phyloP scores from a whole-genome alignment of 495 filamentous ascomycete species.

The Tricharina praecox region DNA sequence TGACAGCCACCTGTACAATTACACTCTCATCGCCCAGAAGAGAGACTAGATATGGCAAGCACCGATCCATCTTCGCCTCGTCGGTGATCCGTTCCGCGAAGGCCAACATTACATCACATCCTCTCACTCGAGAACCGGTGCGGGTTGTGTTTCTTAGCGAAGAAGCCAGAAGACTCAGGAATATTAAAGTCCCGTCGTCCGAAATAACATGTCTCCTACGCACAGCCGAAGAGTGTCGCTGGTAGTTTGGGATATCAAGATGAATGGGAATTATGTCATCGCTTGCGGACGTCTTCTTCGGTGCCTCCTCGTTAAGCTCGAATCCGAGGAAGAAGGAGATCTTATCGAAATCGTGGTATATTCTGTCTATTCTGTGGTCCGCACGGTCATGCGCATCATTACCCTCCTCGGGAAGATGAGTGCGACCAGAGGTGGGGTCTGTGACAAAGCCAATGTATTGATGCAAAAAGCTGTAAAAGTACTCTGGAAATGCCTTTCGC shows the following conservation, averaged over 20 bases:
- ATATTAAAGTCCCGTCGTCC: slow-evolving; percentile 87
- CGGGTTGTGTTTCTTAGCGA: slow-evolving; percentile 78
- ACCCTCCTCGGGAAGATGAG: slow-evolving; percentile 52
- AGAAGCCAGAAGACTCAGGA: slow-evolving; percentile 71
- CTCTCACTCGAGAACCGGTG: slow-evolving; percentile 69
- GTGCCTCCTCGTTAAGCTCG: slow-evolving; percentile 31
- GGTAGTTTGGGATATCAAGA: slow-evolving; percentile 73
- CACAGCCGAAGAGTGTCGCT: slow-evolving; percentile 38
- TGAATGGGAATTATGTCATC: slow-evolving; percentile 51
- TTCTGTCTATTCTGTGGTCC: slow-evolving; percentile 81
- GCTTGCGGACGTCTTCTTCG: slow-evolving; percentile 17
- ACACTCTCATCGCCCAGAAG: slow-evolving; percentile 67
- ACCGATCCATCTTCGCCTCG: slow-evolving; percentile 88
- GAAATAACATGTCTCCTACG: slow-evolving; percentile 31
- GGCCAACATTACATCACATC: slow-evolving; percentile 81
- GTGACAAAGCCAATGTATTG: slow-evolving; percentile 95
- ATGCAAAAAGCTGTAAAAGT: slow-evolving; percentile 93
- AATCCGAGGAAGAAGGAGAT: slow-evolving; percentile 85
- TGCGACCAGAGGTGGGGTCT: slow-evolving; percentile 68
- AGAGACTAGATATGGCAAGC: slow-evolving; percentile 74
- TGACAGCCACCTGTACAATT: slow-evolving; percentile 64
- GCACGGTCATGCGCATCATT: not conserved
- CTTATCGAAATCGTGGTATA: slow-evolving; percentile 93
- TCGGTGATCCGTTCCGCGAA: slow-evolving; percentile 85
- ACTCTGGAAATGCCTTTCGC: slow-evolving; percentile 77